phyloP scores from a whole-genome alignment of 2,329 filamentous ascomycete genomes.

The Chaetoscypha palmicola region DNA sequence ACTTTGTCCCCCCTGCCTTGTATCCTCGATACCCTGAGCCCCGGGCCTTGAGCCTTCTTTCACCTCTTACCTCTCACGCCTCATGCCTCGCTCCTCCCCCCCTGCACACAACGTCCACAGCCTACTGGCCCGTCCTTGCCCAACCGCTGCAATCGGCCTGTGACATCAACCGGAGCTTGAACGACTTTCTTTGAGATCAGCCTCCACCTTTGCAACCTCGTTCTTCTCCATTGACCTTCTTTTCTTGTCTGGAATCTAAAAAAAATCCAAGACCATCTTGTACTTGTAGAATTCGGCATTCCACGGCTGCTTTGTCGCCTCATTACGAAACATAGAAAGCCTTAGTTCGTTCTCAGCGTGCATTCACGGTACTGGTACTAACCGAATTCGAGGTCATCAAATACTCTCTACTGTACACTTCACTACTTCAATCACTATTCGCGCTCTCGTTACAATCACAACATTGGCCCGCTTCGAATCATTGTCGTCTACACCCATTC shows the following conservation, averaged over 20 bases:
- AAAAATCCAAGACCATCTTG: slow-evolving; percentile 11
- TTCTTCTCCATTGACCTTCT: slow-evolving; percentile 10
- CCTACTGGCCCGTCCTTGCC: background rate
- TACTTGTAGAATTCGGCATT: slow-evolving; percentile 14
- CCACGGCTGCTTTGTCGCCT: slow-evolving; percentile 9
- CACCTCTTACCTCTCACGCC: background rate
- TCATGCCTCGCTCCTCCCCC: background rate
- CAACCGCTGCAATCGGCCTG: slow-evolving; percentile 14
- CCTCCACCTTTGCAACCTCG: slow-evolving; percentile 23
- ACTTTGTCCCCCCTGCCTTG: no score
- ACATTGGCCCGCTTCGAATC: no score
- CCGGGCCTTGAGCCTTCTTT: background rate
- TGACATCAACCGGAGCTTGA: slow-evolving; percentile 29
- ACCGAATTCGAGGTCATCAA: no score
- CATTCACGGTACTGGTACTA: no score
- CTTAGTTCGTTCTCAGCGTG: no score
- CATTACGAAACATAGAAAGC: no score
- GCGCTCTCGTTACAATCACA: no score
- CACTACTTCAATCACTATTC: no score
- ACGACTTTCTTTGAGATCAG: slow-evolving; percentile 29
- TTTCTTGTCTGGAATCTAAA: slow-evolving; percentile 17
- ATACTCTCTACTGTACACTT: no score
- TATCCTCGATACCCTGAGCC: no score
- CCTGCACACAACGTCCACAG: background rate
- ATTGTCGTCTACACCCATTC: no score